Evolutionary conservation across 208 protist species (phyloP).

Genomic region (Wallacemonas collosoma): DNA sequence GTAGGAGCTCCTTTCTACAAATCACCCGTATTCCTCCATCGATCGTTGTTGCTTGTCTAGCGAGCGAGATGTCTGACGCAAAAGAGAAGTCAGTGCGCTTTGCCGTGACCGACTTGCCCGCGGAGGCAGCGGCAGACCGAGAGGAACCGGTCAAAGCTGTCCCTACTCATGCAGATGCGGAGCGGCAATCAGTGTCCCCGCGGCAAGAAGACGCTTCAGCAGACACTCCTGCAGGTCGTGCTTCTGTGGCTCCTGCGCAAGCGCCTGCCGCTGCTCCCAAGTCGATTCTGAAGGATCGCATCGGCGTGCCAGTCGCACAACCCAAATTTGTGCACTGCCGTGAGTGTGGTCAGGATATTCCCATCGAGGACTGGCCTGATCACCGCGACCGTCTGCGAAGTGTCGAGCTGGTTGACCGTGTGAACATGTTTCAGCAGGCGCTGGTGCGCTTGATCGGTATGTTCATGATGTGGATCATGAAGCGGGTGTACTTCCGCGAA

Average conservation of each 20-base stretch:
- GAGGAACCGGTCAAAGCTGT: background rate
- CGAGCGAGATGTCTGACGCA: slow-evolving; percentile 15
- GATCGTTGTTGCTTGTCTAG: background rate
- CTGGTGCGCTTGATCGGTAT: slow-evolving; percentile 64
- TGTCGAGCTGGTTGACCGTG: slow-evolving; percentile 51
- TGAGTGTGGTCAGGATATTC: slow-evolving; percentile 63
- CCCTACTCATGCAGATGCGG: background rate
- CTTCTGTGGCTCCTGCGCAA: background rate
- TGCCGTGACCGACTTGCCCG: background rate
- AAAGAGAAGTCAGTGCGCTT: slow-evolving; percentile 25
- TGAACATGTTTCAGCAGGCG: slow-evolving; percentile 55
- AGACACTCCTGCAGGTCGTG: no score
- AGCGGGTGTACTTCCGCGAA: slow-evolving; percentile 93
- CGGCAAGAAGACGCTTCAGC: no score
- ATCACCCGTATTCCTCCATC: no score
- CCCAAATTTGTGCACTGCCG: slow-evolving; percentile 54
- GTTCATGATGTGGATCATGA: slow-evolving; percentile 86
- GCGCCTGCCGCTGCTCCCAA: slow-evolving; percentile 21
- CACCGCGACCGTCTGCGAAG: slow-evolving; percentile 71
- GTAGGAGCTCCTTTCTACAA: no score
- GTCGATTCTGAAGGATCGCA: slow-evolving; percentile 44
- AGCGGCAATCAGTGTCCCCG: background rate
- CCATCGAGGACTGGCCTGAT: slow-evolving; percentile 73
- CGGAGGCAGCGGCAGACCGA: background rate
- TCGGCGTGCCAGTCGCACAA: slow-evolving; percentile 28